Percentiles rank a stretch among this genome's conserved stretches.
These are phyloP conservation scores for Bruguiera hainesii DNA, from an alignment of 441 rosid species.

Conservation along the genomic window DNA sequence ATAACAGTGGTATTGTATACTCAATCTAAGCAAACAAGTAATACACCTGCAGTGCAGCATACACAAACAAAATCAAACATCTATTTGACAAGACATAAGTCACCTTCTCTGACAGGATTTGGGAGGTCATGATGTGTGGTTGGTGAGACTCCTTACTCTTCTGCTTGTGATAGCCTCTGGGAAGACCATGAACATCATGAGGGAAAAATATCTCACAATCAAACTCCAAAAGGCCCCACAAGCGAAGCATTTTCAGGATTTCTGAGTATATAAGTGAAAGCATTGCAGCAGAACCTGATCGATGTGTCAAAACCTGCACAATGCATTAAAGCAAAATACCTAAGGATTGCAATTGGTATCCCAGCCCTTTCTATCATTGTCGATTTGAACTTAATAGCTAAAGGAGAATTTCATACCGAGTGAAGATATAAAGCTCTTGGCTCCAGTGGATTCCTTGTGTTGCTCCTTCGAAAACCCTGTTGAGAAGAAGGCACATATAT, in stretches of 20 bases:
- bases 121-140: constrained; percentile 47
- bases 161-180: constrained; percentile 59
- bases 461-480: constrained; percentile 53
- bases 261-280: constrained; percentile 56
- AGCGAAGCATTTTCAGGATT: constrained; percentile 55
- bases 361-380: not conserved
- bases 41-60: no score
- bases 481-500: not conserved
- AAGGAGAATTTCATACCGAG: constrained; percentile 36
- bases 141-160: constrained; percentile 59
- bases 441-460: constrained; percentile 33
- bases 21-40: no score
- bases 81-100: not conserved
- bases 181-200: constrained; percentile 45
- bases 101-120: constrained; percentile 48
- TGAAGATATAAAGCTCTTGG: constrained; percentile 56
- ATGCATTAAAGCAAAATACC: constrained; percentile 13
- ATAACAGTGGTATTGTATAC: no score
- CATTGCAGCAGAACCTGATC: constrained; percentile 59
- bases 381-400: constrained; percentile 2
- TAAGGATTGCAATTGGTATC: not conserved
- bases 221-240: constrained; percentile 54
- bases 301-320: constrained; percentile 60
- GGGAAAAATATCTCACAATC: constrained; percentile 63
- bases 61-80: not conserved